Evolutionary conservation across 2,329 filamentous ascomycete species (phyloP), one percentile per base, ranked within the genome.

Genomic region (Alternaria sp.): DNA sequence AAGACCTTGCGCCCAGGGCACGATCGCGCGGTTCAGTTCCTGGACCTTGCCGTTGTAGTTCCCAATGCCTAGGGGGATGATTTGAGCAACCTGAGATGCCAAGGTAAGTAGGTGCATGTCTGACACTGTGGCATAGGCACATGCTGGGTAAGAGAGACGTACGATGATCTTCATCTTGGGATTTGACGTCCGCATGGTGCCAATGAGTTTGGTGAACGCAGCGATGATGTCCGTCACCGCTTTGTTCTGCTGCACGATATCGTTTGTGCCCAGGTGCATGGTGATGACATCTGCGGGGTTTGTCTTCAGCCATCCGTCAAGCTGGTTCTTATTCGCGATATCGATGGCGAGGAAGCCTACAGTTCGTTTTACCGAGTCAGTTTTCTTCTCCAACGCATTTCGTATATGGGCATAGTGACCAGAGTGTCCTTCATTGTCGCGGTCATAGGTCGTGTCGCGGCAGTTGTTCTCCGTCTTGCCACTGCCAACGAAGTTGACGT

Each of bases 191-290:
- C 80, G 67, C 81, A 82, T 83, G 2, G 72, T 54, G 14, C 25
- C 36, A 10, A 63, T 22, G 1, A 82, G 62, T 20, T 74, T 81
- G 6, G 77, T 78, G 62, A 81, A 82, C 8, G 81, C 80, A 11
- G 75, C 69, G 25, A 82, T 76, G 55, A 82, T 81, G 40, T 81
- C 74, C 32, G 63, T 59, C 0, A 72, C 67, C 3, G 71, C 66
- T 72, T 79, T 80, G 16, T 54, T 56, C 22, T 80, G 74, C 71
- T 80, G 78, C 51, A 80, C 79, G 44, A 75, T 71, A 59, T 82
- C 81, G 62, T 83, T 82, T 43, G 81, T 83, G 18, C 81, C 80
- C 2, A 83, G 63, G 65, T 83, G 81, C 80, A 83, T 82, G 10
- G 79, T 82, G 57, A 83, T 78, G 27, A 83, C 77, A 63, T 83